phyloP scores from a whole-genome alignment of 768 basidiomycete species.

The Mycena alexandri region DNA sequence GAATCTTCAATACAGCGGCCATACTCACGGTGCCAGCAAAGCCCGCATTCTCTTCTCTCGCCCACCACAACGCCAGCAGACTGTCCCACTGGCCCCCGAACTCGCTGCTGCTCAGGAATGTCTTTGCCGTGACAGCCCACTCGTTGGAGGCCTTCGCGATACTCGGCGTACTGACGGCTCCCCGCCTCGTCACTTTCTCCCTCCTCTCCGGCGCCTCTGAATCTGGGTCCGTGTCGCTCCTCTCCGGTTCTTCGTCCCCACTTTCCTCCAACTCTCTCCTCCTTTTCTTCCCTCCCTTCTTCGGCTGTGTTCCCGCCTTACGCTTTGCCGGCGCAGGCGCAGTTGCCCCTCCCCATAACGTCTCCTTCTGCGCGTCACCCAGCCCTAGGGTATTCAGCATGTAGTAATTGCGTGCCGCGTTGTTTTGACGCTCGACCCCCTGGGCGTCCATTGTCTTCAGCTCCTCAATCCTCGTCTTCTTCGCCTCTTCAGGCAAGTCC shows the following conservation, averaged over 20 bases:
- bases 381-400: neutral
- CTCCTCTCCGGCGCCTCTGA: too few relatives aligned
- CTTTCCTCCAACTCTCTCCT: neutral
- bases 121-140: neutral
- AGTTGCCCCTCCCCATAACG: constrained; percentile 12
- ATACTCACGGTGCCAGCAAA: neutral
- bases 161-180: too few relatives aligned
- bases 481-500: neutral
- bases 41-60: neutral
- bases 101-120: neutral
- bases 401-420: neutral
- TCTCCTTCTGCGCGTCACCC: constrained; percentile 13
- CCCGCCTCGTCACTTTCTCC: neutral
- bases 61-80: neutral
- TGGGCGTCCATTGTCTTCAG: neutral
- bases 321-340: constrained; percentile 1
- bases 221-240: too few relatives aligned
- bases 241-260: too few relatives aligned
- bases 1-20: too few relatives aligned
- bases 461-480: neutral
- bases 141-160: neutral
- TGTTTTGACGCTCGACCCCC: neutral
- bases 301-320: neutral
- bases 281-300: neutral
- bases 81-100: neutral